phyloP scores from a whole-genome alignment of 257 asterid species.

The Scutellaria galericulata region DNA sequence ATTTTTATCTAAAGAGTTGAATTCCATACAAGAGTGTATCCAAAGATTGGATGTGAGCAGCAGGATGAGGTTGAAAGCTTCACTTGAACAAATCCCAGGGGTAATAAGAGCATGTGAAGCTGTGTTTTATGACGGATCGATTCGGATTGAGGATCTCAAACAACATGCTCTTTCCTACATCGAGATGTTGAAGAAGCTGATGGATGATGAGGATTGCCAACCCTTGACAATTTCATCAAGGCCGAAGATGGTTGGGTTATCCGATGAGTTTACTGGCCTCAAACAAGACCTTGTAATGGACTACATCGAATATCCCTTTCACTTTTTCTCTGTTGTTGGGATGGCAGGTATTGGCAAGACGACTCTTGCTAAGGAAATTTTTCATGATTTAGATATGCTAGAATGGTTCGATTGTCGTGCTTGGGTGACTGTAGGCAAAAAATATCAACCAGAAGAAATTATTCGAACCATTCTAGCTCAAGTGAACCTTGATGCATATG shows the following conservation, averaged over 20 bases:
- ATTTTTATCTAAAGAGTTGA: too few relatives aligned
- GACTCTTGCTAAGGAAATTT: background rate
- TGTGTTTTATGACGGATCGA: too few relatives aligned
- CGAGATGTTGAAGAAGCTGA: background rate
- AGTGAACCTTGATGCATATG: background rate
- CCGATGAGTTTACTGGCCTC: background rate
- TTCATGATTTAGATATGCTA: background rate
- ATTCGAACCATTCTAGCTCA: background rate
- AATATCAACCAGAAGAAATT: background rate
- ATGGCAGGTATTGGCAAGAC: constrained; percentile 8
- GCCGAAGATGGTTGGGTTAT: background rate
- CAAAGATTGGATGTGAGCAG: too few relatives aligned
- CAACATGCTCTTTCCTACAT: background rate
- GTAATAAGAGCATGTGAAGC: too few relatives aligned
- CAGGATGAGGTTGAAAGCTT: too few relatives aligned
- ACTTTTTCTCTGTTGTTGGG: background rate
- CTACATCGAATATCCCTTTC: too few relatives aligned
- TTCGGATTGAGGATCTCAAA: too few relatives aligned
- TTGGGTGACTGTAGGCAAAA: background rate
- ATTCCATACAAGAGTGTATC: too few relatives aligned
- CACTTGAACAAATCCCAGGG: too few relatives aligned
- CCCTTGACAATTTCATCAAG: background rate
- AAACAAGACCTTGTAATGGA: background rate
- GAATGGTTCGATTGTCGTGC: background rate
- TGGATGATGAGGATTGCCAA: background rate